Evolutionary conservation across 495 filamentous ascomycete genomes (phyloP), one percentile per base, ranked within the genome.

Genomic region (Xylaria cubensis): DNA sequence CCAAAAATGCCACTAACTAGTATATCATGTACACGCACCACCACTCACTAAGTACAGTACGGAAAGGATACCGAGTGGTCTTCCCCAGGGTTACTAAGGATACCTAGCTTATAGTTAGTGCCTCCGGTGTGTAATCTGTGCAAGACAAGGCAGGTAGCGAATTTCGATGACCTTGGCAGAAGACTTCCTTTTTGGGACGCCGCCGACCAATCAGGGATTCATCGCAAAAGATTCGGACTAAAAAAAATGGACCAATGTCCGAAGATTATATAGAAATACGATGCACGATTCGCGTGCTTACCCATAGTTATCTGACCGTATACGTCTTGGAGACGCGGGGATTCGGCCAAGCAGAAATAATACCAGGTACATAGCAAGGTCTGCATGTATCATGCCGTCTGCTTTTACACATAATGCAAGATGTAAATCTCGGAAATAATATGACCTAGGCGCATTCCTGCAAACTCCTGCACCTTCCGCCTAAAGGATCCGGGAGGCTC

Each of bases 161-260:
- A 36, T 13, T 42, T 65, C 39, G 15, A 26, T 26, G 19, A 32
- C 19, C 63, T 65, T 65, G 63, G 63, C 42, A 65, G 63, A 34
- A 39, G 19, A 65, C 63, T 67, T 36, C 64, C 64, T 1, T 29
- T 51, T 67, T 67, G 42, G 44, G 64, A 67, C 64, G 44, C 8
- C 19, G 32, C 64, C 29, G 64, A 67, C 64, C 64, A 67, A 67
- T 67, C 64, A 67, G 32, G 46, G 17, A 39, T 36, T 34, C 44
- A 12, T 51, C 64, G 46, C 64, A 15, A 61, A 61, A 61, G 21
- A n/a, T n/a, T 61, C 34, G 19, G 19, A 17, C 19, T 0, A 32
- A 32, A 32, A 32, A 32, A 32, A 56, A 4, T 7, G 34, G 58
- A 29, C 26, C 34, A 17, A 61, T 39, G 29, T 61, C 58, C 58